phyloP scores from a whole-genome alignment of 352 stramenopile genomes.

The Thraustotheca clavata region DNA sequence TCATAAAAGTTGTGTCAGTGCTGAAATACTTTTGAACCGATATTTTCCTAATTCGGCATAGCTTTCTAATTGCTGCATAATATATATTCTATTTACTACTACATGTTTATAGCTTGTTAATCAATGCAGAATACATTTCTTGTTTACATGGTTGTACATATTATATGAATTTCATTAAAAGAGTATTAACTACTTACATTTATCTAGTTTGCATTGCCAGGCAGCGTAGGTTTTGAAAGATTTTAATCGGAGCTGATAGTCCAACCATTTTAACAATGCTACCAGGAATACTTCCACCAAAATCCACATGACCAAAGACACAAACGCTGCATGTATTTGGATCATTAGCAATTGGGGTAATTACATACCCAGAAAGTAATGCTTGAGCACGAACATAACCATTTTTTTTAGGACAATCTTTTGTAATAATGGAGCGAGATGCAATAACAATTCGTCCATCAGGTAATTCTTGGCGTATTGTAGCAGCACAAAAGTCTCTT shows the following conservation, averaged over 20 bases:
- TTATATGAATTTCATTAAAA: no score
- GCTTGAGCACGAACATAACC: constrained; percentile 35
- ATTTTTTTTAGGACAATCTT: constrained; percentile 40
- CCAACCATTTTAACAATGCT: constrained; percentile 69
- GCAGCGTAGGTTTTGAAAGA: constrained; percentile 59
- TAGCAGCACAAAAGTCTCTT: constrained; percentile 64
- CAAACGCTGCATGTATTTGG: constrained; percentile 53
- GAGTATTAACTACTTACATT: no score
- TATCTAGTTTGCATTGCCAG: not conserved
- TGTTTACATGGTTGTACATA: no score
- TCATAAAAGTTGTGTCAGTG: no score
- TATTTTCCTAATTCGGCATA: no score
- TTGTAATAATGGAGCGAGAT: constrained; percentile 47
- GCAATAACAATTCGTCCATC: constrained; percentile 55
- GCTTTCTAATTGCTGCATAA: no score
- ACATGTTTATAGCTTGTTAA: no score
- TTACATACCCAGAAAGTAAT: constrained; percentile 60
- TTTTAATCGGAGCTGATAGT: constrained; percentile 70
- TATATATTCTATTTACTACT: no score
- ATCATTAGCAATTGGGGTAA: constrained; percentile 51
- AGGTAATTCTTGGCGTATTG: constrained; percentile 38
- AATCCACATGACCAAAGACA: constrained; percentile 69
- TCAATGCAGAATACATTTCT: no score
- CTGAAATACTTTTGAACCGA: no score
- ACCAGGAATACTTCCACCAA: constrained; percentile 55